Conservation (phyloP, 805 yeast genomes). For the Candida ortonii region DNA sequence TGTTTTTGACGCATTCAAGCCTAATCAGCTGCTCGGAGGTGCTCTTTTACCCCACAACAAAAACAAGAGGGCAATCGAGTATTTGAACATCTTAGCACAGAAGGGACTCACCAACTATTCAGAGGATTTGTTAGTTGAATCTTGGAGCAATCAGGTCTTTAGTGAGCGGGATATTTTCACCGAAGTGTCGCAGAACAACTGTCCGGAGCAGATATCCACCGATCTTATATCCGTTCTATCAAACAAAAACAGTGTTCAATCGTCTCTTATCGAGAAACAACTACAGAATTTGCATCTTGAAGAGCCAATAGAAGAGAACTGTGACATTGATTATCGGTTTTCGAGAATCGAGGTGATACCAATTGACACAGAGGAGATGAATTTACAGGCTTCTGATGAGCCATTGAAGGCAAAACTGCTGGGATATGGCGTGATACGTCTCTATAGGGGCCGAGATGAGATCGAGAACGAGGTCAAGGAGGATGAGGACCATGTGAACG, state of each 20-base stretch:
- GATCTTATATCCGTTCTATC: conserved; percentile 9
- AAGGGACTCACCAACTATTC: conserved; percentile 19
- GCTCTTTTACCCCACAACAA: conserved; percentile 13
- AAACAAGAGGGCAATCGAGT: conserved; percentile 17
- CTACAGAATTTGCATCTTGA: conserved; percentile 7
- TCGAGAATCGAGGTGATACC: conserved; percentile 33
- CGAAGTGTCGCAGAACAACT: conserved; percentile 6
- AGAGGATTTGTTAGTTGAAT: conserved; percentile 21
- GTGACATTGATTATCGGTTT: conserved; percentile 34
- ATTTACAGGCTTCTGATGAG: conserved; percentile 21
- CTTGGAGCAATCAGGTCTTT: conserved; percentile 25
- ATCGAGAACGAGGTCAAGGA: conserved; percentile 22
- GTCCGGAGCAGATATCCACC: conserved; percentile 7
- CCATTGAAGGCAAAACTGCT: conserved; percentile 60
- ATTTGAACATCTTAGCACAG: conserved; percentile 15
- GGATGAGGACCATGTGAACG: conserved; percentile 24
- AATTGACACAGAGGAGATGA: conserved; percentile 26
- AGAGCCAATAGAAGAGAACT: conserved; percentile 2
- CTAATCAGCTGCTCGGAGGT: conserved; percentile 23
- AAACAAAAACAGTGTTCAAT: conserved; percentile 7
- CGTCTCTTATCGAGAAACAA: conserved; percentile 13
- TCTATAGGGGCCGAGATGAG: conserved; percentile 54
- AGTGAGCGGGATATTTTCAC: conserved; percentile 21
- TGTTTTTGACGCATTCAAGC: conserved; percentile 29
- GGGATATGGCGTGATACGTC: conserved; percentile 72